Percentiles rank a stretch among this genome's conserved stretches.
These are phyloP conservation scores for Geranium brycei DNA, from an alignment of 345 rosid species.

Conservation along the genomic window DNA sequence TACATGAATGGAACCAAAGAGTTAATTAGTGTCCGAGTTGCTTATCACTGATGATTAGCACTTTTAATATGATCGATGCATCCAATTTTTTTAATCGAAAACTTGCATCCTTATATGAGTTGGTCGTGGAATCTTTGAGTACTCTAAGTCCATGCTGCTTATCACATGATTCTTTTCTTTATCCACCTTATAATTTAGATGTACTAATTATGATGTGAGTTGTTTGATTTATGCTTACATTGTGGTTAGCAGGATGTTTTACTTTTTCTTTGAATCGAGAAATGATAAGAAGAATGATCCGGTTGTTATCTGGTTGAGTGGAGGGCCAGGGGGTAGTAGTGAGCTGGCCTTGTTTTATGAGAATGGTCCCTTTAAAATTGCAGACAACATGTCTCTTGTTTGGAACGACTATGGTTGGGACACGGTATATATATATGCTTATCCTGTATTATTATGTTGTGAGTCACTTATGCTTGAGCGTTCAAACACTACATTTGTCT, in stretches of 20 bases:
- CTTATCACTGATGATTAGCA: too few relatives aligned
- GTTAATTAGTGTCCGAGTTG: too few relatives aligned
- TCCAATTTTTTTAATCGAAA: too few relatives aligned
- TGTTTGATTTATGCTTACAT: slow-evolving; percentile 7
- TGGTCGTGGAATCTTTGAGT: too few relatives aligned
- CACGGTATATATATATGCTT: slow-evolving; percentile 30
- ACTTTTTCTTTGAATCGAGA: slow-evolving; percentile 98
- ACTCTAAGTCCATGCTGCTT: too few relatives aligned
- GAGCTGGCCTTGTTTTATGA: slow-evolving; percentile 97
- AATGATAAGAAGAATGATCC: slow-evolving; percentile 61
- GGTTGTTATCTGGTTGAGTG: slow-evolving; percentile 94
- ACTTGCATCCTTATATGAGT: too few relatives aligned
- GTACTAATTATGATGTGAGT: neutral
- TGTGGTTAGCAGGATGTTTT: slow-evolving; percentile 59
- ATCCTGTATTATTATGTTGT: neutral
- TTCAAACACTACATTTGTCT: neutral
- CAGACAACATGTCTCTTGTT: slow-evolving; percentile 70
- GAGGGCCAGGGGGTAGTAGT: slow-evolving; percentile 98
- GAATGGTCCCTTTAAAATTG: slow-evolving; percentile 81
- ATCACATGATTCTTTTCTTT: too few relatives aligned
- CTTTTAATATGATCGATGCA: too few relatives aligned
- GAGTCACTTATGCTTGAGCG: neutral
- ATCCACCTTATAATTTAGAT: too few relatives aligned
- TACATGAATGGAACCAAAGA: too few relatives aligned
- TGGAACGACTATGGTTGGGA: slow-evolving; percentile 95